phyloP scores from a whole-genome alignment of 2,329 filamentous ascomycete genomes.

The Neodidymelliopsis sp. region DNA sequence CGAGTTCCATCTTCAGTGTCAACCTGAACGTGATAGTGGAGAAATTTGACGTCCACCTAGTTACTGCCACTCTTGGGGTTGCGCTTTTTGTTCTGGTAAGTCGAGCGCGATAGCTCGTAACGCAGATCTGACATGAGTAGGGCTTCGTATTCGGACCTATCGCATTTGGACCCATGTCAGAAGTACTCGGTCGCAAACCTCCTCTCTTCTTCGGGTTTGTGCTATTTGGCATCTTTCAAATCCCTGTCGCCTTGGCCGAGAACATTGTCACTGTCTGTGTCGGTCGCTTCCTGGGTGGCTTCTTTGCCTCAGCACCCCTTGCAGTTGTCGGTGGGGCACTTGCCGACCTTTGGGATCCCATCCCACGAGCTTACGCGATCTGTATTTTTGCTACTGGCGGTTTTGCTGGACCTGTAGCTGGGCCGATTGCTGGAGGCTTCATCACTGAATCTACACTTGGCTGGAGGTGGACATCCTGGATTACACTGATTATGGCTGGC shows the following conservation, averaged over 20 bases:
- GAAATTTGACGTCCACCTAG: constrained; percentile 55
- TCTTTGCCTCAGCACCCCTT: constrained; percentile 56
- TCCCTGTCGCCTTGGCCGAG: constrained; percentile 51
- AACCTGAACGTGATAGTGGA: constrained; percentile 62
- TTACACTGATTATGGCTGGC: constrained; percentile 46
- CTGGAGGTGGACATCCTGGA: constrained; percentile 50
- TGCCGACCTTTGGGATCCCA: constrained; percentile 47
- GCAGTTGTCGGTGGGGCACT: constrained; percentile 47
- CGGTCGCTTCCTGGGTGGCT: constrained; percentile 60
- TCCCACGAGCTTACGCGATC: constrained; percentile 47
- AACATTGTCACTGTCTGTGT: constrained; percentile 61
- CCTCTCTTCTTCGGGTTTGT: constrained; percentile 44
- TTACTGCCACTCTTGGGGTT: constrained; percentile 59
- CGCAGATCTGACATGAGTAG: constrained; percentile 34
- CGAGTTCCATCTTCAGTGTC: constrained; percentile 65
- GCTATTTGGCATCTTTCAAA: constrained; percentile 51
- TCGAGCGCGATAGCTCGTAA: background rate
- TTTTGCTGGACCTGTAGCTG: constrained; percentile 50
- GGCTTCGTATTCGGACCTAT: constrained; percentile 59
- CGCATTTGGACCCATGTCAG: constrained; percentile 59
- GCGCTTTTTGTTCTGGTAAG: constrained; percentile 55
- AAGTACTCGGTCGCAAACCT: constrained; percentile 55
- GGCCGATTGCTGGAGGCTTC: constrained; percentile 57
- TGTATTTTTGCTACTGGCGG: constrained; percentile 47
- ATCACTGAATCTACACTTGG: constrained; percentile 44